phyloP scores from a whole-genome alignment of 768 basidiomycete genomes.

The Hysterangium stoloniferum region DNA sequence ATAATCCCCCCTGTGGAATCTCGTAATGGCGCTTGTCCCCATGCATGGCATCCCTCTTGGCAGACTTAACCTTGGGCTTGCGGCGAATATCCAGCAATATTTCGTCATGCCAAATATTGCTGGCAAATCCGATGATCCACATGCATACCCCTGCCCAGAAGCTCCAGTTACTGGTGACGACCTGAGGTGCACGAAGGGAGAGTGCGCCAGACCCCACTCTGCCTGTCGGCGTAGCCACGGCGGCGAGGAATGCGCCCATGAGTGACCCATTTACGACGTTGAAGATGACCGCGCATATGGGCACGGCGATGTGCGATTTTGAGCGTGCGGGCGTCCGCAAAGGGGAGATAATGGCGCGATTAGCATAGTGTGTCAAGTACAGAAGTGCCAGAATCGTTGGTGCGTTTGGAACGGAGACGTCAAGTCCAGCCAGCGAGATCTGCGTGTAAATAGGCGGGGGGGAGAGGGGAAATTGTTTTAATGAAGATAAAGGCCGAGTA shows the following conservation, averaged over 20 bases:
- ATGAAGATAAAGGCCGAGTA: slow-evolving; percentile 23
- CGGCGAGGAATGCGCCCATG: slow-evolving; percentile 63
- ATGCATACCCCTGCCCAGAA: slow-evolving; percentile 61
- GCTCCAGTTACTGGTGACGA: slow-evolving; percentile 19
- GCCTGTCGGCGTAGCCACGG: slow-evolving; percentile 40
- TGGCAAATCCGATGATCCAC: slow-evolving; percentile 65
- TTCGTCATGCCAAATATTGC: slow-evolving; percentile 88
- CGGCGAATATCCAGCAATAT: slow-evolving; percentile 77
- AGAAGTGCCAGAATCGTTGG: slow-evolving; percentile 45
- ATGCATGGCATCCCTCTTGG: too few species aligned
- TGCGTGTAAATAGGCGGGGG: slow-evolving; percentile 19
- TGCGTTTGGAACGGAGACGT: slow-evolving; percentile 23
- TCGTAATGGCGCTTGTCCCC: slow-evolving; percentile 50
- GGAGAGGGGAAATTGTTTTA: slow-evolving; percentile 18
- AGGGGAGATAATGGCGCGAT: slow-evolving; percentile 75
- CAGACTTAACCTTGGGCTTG: slow-evolving; percentile 35
- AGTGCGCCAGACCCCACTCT: slow-evolving; percentile 26
- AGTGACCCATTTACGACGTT: slow-evolving; percentile 68
- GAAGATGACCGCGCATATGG: slow-evolving; percentile 48
- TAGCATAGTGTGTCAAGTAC: slow-evolving; percentile 72
- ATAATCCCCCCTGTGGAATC: slow-evolving; percentile 74
- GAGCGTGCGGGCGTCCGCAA: slow-evolving; percentile 75
- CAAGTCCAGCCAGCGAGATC: background rate
- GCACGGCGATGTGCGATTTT: slow-evolving; percentile 61
- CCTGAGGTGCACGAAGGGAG: slow-evolving; percentile 12